Percentiles rank a stretch among this genome's conserved stretches.
These are phyloP conservation scores for Chamaenerion angustifolium DNA, from an alignment of 345 rosid species.

Conservation along the genomic window DNA sequence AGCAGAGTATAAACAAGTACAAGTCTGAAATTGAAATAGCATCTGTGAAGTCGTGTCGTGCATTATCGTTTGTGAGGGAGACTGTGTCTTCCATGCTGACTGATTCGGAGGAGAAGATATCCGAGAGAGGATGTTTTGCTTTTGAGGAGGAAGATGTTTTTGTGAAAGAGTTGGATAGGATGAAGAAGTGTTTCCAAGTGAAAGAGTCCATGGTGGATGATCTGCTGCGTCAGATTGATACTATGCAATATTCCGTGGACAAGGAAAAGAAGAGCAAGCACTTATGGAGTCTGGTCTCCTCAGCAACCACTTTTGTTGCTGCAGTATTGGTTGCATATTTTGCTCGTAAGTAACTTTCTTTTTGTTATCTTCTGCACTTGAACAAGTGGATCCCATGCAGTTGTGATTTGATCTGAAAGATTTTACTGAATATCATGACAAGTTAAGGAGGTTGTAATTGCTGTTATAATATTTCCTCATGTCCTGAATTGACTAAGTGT, in stretches of 20 bases:
- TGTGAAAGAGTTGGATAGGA: slow-evolving; percentile 27
- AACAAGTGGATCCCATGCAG: too few relatives aligned
- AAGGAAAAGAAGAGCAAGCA: slow-evolving; percentile 42
- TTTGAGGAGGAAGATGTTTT: slow-evolving; percentile 25
- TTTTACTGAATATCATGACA: too few relatives aligned
- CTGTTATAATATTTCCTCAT: too few relatives aligned
- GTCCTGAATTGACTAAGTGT: too few relatives aligned
- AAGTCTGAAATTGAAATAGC: slow-evolving; percentile 26
- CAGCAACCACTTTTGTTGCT: slow-evolving; percentile 49
- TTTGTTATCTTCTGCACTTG: too few relatives aligned
- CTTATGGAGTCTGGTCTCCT: slow-evolving; percentile 52
- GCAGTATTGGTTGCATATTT: slow-evolving; percentile 52
- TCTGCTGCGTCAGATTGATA: slow-evolving; percentile 40
- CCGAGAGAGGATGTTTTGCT: slow-evolving; percentile 11
- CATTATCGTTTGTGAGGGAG: slow-evolving; percentile 35
- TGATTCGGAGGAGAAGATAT: background rate
- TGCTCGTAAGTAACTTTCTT: slow-evolving; percentile 16
- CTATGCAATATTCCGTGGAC: slow-evolving; percentile 31
- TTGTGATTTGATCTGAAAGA: too few relatives aligned
- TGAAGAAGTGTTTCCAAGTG: slow-evolving; percentile 37
- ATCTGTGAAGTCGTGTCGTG: slow-evolving; percentile 18
- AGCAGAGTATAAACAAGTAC: slow-evolving; percentile 16
- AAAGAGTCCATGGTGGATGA: slow-evolving; percentile 39
- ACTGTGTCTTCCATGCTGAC: slow-evolving; percentile 26
- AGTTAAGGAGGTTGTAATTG: too few relatives aligned